phyloP scores from a whole-genome alignment of 176 grass and related monocot genomes.

The Paspalum vaginatum region DNA sequence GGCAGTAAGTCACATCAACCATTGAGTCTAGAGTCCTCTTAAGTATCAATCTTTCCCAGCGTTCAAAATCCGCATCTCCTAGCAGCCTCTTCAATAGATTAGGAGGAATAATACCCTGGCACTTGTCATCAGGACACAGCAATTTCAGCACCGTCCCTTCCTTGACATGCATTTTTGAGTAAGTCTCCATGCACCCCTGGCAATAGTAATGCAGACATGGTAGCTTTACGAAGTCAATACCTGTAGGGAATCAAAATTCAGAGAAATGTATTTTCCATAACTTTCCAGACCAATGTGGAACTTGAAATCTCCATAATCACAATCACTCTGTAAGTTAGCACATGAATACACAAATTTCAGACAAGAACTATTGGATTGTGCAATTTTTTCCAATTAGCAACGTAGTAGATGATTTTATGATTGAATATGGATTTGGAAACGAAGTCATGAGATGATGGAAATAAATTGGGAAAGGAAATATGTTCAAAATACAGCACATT shows the following conservation, averaged over 20 bases:
- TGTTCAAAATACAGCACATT: background rate
- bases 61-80: conserved; percentile 54
- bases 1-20: conserved; percentile 57
- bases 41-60: conserved; percentile 56
- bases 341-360: background rate
- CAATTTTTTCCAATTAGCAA: background rate
- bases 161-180: conserved; percentile 58
- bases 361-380: background rate
- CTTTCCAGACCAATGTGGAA: background rate
- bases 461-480: background rate
- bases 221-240: conserved; percentile 52
- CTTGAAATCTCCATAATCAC: background rate
- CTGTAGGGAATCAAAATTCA: conserved; percentile 31
- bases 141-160: conserved; percentile 61
- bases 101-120: conserved; percentile 48
- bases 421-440: background rate
- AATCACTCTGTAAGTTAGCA: background rate
- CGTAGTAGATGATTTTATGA: background rate
- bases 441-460: background rate
- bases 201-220: conserved; percentile 69
- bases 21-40: conserved; percentile 62
- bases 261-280: background rate
- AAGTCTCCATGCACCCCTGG: conserved; percentile 59
- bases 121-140: conserved; percentile 49
- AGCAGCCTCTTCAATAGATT: conserved; percentile 49